Percentiles rank a stretch among this genome's conserved stretches.
These are phyloP conservation scores for Arthrobotrys sphaeroides DNA, from an alignment of 2,329 filamentous ascomycete species.

Conservation along the genomic window DNA sequence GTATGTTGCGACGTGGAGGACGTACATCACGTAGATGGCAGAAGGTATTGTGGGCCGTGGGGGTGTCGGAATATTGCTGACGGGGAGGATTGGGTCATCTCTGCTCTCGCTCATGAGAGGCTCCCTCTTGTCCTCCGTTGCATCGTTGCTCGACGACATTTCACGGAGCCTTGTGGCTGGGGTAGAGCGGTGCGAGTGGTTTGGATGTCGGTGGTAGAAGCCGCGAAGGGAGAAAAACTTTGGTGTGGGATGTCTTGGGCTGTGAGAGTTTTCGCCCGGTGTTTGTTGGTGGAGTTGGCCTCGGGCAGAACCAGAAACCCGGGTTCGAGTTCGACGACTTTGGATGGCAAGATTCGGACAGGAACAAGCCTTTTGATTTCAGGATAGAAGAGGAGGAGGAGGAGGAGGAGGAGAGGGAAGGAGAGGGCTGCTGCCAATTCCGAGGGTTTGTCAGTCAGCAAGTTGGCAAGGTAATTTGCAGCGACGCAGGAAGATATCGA, in stretches of 20 bases:
- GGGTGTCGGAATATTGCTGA: conserved; percentile 65
- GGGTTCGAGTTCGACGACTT: background rate
- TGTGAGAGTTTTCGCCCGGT: conserved; percentile 14
- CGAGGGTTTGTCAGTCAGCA: too few relatives aligned
- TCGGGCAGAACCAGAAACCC: background rate
- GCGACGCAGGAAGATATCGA: conserved; percentile 19
- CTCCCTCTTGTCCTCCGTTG: conserved; percentile 37
- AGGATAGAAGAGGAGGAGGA: background rate
- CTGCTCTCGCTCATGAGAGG: conserved; percentile 37
- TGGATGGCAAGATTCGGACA: background rate
- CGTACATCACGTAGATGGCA: conserved; percentile 81
- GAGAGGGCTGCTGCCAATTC: background rate
- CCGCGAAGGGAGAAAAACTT: background rate
- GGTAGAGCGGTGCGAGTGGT: background rate
- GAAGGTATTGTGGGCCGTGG: conserved; percentile 76
- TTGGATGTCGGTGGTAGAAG: background rate
- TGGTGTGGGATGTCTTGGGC: background rate
- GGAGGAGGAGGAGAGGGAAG: background rate
- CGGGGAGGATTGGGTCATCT: conserved; percentile 36
- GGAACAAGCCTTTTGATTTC: background rate
- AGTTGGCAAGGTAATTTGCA: background rate
- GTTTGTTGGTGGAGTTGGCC: background rate
- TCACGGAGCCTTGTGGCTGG: background rate
- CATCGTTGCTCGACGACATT: conserved; percentile 30
- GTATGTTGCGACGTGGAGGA: conserved; percentile 52